A percentile compares a stretch with the other conserved stretches of the same genome.
Evolutionary conservation across 768 basidiomycete genomes (phyloP).

Genomic region (Leccinum aurantiacum): DNA sequence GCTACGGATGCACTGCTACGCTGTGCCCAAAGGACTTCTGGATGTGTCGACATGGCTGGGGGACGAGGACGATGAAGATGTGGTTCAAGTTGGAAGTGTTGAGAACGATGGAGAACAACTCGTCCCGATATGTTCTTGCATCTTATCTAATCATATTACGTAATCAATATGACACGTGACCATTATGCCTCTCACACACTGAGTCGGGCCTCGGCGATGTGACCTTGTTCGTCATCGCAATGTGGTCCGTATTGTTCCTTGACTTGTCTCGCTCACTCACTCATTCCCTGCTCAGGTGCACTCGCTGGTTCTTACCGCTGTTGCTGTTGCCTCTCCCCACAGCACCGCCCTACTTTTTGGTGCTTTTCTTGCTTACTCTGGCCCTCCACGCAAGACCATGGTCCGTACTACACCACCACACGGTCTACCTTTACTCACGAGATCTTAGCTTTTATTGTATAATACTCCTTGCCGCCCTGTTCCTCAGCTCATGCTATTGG

Average conservation of each 20-base stretch:
- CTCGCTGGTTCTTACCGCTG: constrained; percentile 81
- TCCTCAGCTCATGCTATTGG: constrained; percentile 89
- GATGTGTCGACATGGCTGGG: constrained; percentile 52
- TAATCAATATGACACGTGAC: constrained; percentile 23
- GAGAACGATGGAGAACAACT: constrained; percentile 34
- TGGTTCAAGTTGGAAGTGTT: constrained; percentile 24
- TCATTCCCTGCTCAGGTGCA: constrained; percentile 56
- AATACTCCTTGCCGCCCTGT: constrained; percentile 75
- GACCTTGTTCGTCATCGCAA: constrained; percentile 17
- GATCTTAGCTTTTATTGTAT: constrained; percentile 79
- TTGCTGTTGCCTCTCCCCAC: constrained; percentile 76
- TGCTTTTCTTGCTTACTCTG: constrained; percentile 74
- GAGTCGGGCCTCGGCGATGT: background rate
- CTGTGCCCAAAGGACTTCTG: constrained; percentile 95
- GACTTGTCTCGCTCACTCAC: background rate
- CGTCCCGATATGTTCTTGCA: constrained; percentile 17
- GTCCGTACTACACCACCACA: constrained; percentile 41
- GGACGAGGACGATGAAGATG: constrained; percentile 3
- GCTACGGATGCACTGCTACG: constrained; percentile 67
- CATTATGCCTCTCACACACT: background rate
- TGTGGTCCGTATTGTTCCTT: constrained; percentile 54
- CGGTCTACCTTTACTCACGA: constrained; percentile 9
- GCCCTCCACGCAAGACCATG: constrained; percentile 83
- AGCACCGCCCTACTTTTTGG: constrained; percentile 75
- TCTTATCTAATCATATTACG: constrained; percentile 10